Evolutionary conservation across 2,329 filamentous ascomycete genomes (phyloP), one percentile per base, ranked within the genome.

Genomic region (Alternaria atra): DNA sequence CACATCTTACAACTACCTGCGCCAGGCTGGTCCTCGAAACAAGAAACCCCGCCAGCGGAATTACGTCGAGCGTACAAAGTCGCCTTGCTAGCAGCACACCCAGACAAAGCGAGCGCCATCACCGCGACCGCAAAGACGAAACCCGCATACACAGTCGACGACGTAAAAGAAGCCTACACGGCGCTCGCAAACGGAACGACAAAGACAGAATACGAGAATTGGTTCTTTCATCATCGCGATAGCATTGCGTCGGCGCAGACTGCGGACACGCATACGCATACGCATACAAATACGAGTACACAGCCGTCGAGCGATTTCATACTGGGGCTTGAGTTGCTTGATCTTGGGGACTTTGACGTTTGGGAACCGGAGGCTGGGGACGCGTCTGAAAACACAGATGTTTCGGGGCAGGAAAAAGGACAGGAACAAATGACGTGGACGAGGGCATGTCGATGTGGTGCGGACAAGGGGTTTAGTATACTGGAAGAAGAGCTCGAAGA

Each of bases 151-250:
- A 84, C 84, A 10, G 79, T 90, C 48, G 87, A 90, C 70, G 80
- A 86, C 47, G 87, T 90, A 29, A 85, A 84, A 17, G 74, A 82
- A n/a, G 87, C 87, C 4, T 89, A 87, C 72, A 83, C 82, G 52
- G 82, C 82, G 1, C 81, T 90, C 2, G 80, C 80, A 0, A 78
- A 85, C 44, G 77, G 83, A 0, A 42, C 48, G 2, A 61, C 76
- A 6, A 82, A 82, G 37, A 69, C 74, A 0, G 83, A 84, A 51
- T 88, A 72, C 40, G 70, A 77, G n/a, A 44, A 29, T 6, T 75
- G 68, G 69, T 61, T 65, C 32, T 6, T 66, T 5, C 37, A 55
- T 4, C 57, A 67, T 39, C 20, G 43, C 5, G 52, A 50, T 17
- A 42, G n/a, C 30, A 29, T 47, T 35, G 35, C 35, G 9, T 46